Base-by-base conservation (phyloP, 768 basidiomycete genomes). In the Pleurotus giganteus region DNA sequence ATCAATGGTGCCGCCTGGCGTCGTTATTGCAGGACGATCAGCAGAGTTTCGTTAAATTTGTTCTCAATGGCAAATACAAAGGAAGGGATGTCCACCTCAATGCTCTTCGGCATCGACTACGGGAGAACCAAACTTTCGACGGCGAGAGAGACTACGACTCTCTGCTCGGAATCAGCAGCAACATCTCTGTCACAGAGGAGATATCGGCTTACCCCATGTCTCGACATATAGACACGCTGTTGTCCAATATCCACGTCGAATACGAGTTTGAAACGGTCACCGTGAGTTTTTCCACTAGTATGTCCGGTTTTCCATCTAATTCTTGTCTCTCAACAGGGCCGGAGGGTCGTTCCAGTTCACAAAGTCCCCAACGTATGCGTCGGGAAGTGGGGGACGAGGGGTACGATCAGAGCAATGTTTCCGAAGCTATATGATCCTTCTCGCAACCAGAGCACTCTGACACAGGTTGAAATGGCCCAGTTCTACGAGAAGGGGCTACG, bases 131-230 rank as follows among this genome's bases (percentile, higher is more conserved):
- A 2, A 4, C 0, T 11, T 23, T 64, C 0, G 4, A 7, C 0
- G 31, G 24, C 4, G n/a, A 15, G 12, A 52, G 64, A 3, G 64
- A 67, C 49, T 67, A 60, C 29, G 63, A 65, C 41, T 65, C 61
- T 5, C 17, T 67, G 11, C 56, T 65, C 11, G 64, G 64, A 1
- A 55, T 67, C n/a, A 17, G 29, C 23, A 24, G 8, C 2, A 17
- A 62, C n/a, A 61, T 65, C 21, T 21, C n/a, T 2, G 44, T 63
- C 34, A 13, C 37, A 0, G 12, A 19, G 0, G 4, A 28, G 21
- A 32, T 67, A 2, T 56, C 53, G 1, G n/a, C 64, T 9, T 58
- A 55, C 45, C 59, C 61, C 1, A 41, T 64, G 3, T 21, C 61
- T 0, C 58, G 57, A 9, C 12, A 27, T 1, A 47, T 58, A 28